Evolutionary conservation across 2,329 filamentous ascomycete species (phyloP).

Genomic region (Penicillium brevicompactum): DNA sequence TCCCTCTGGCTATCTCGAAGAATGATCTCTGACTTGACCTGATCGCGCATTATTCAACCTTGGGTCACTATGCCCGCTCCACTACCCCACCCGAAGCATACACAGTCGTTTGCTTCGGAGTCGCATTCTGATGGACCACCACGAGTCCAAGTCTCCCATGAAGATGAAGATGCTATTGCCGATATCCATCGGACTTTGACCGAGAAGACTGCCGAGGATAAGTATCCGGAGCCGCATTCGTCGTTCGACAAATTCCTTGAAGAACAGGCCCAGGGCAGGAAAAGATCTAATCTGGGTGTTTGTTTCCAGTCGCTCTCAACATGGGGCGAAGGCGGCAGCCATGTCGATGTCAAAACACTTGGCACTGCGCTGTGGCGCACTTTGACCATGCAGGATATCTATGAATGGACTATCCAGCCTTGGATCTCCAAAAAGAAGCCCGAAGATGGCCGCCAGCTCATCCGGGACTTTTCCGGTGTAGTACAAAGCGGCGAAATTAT

Average conservation of each 20-base stretch:
- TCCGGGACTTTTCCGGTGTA: conserved; percentile 66
- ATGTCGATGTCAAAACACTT: conserved; percentile 67
- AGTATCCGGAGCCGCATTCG: conserved; percentile 54
- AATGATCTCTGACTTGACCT: conserved; percentile 1
- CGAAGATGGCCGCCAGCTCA: conserved; percentile 53
- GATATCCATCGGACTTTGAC: conserved; percentile 36
- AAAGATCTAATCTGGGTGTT: conserved; percentile 72
- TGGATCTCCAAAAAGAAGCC: conserved; percentile 46
- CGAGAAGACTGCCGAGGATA: conserved; percentile 10
- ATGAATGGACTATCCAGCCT: conserved; percentile 57
- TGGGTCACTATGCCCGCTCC: conserved; percentile 31
- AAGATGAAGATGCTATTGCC: conserved; percentile 34
- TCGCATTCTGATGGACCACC: conserved; percentile 15
- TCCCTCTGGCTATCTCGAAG: not conserved
- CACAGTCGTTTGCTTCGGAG: conserved; percentile 20
- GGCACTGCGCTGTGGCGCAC: conserved; percentile 72
- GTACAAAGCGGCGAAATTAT: conserved; percentile 69
- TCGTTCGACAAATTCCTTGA: conserved; percentile 69
- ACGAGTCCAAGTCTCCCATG: conserved; percentile 30
- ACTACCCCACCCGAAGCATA: conserved; percentile 26
- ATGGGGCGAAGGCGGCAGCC: conserved; percentile 64
- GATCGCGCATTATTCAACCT: not conserved
- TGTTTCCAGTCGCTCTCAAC: conserved; percentile 73
- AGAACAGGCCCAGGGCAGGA: conserved; percentile 66
- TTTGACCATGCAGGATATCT: conserved; percentile 70